Percentiles rank a stretch among this genome's conserved stretches.
These are phyloP conservation scores for Amanita thiersii DNA, from an alignment of 768 basidiomycete species.

Conservation along the genomic window DNA sequence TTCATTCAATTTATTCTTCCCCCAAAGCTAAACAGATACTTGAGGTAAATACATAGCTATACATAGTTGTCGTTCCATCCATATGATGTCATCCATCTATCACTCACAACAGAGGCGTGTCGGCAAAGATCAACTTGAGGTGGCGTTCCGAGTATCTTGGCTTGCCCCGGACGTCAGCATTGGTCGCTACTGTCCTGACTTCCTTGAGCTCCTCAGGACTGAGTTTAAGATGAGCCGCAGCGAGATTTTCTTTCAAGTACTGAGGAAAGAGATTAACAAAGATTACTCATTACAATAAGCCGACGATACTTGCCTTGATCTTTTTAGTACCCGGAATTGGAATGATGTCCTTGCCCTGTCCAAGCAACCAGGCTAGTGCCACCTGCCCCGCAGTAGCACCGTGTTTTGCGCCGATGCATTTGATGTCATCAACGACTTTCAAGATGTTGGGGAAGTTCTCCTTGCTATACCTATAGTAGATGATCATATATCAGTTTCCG, in stretches of 20 bases:
- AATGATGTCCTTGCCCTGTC: constrained; percentile 37
- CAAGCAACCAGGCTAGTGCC: constrained; percentile 42
- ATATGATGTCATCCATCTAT: no score
- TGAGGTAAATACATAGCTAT: no score
- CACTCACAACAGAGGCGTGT: no score
- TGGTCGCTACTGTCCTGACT: constrained; percentile 26
- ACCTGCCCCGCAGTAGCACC: constrained; percentile 37
- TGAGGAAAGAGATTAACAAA: constrained; percentile 7
- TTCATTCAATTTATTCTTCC: no score
- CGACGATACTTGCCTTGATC: constrained; percentile 19
- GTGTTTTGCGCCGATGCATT: constrained; percentile 28
- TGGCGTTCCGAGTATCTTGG: constrained; percentile 25
- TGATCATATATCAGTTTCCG: constrained; percentile 9
- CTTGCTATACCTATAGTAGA: constrained; percentile 21
- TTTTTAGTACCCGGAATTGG: constrained; percentile 41
- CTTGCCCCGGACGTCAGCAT: constrained; percentile 20
- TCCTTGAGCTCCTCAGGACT: constrained; percentile 25
- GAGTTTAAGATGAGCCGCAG: constrained; percentile 24
- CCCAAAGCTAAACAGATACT: no score
- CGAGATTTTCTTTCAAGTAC: constrained; percentile 38
- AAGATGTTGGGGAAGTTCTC: constrained; percentile 41
- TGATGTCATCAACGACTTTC: constrained; percentile 31
- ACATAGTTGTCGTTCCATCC: no score
- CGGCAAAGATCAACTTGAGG: constrained; percentile 20
- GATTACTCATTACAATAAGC: neutral